Percentiles rank a stretch among this genome's conserved stretches.
phyloP scores from a whole-genome alignment of 1,284 basidiomycete genomes.

The Austropuccinia psidii region DNA sequence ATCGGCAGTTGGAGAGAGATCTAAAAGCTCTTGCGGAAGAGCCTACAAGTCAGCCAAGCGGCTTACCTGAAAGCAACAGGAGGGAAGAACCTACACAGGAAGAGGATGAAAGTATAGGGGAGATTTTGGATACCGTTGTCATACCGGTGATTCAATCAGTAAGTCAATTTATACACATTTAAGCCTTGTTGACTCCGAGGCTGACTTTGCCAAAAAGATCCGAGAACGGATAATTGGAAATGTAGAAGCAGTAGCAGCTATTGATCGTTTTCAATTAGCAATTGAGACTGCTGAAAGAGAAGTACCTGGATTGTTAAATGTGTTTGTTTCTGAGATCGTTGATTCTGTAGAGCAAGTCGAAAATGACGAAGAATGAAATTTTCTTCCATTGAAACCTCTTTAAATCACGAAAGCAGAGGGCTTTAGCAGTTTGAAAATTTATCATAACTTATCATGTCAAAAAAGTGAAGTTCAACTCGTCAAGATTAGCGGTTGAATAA shows the following conservation, averaged over 20 bases:
- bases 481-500: too few species aligned
- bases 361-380: slow-evolving; percentile 10
- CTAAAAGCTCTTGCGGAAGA: slow-evolving; percentile 54
- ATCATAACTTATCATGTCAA: too few species aligned
- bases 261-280: slow-evolving; percentile 73
- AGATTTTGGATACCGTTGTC: slow-evolving; percentile 89
- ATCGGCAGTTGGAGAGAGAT: slow-evolving; percentile 39
- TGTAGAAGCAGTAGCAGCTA: slow-evolving; percentile 71
- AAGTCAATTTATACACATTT: slow-evolving; percentile 46
- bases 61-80: slow-evolving; percentile 47
- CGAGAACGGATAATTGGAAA: slow-evolving; percentile 72
- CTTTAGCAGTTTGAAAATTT: too few species aligned
- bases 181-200: not conserved
- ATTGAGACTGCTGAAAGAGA: slow-evolving; percentile 73
- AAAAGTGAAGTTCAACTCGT: too few species aligned
- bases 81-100: slow-evolving; percentile 40
- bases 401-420: too few species aligned
- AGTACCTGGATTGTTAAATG: slow-evolving; percentile 71
- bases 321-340: slow-evolving; percentile 74
- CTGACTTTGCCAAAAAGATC: slow-evolving; percentile 54
- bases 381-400: too few species aligned
- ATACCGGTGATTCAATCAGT: slow-evolving; percentile 85
- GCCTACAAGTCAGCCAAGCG: slow-evolving; percentile 61
- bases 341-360: slow-evolving; percentile 85
- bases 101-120: slow-evolving; percentile 63